These are phyloP conservation scores for Gossypium gossypioides DNA, from an alignment of 441 rosid genomes.

Conservation along the genomic window DNA sequence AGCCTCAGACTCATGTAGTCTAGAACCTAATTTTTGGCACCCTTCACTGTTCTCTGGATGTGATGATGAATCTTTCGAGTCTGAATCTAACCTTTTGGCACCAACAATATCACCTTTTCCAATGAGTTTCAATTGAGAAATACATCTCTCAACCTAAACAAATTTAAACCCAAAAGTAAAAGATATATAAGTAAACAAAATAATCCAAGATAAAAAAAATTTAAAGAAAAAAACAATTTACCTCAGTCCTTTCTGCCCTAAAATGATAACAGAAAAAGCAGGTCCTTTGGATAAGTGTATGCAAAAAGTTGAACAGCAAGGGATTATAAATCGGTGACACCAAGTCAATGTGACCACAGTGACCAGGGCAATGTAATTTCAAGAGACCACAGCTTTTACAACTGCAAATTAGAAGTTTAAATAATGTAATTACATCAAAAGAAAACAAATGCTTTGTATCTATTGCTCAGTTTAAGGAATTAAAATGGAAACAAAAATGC, in stretches of 20 bases:
- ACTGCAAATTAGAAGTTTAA: constrained; percentile 33
- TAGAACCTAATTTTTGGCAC: constrained; percentile 34
- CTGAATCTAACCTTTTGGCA: constrained; percentile 50
- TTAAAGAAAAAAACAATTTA: constrained; percentile 18
- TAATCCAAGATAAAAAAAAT: neutral
- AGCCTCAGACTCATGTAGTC: constrained; percentile 22
- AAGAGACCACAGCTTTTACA: constrained; percentile 68
- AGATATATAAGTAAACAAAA: neutral
- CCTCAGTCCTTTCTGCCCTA: constrained; percentile 32
- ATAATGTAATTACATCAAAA: constrained; percentile 2
- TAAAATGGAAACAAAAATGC: neutral
- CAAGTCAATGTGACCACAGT: constrained; percentile 85
- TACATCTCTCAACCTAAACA: constrained; percentile 45
- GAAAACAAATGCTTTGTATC: neutral
- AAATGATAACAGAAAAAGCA: constrained; percentile 72
- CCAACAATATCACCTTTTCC: constrained; percentile 66
- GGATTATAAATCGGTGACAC: constrained; percentile 72
- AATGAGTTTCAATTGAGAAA: constrained; percentile 65
- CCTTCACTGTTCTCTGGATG: constrained; percentile 32
- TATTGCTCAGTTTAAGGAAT: neutral
- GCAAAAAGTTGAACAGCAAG: constrained; percentile 56
- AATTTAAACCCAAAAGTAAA: constrained; percentile 7
- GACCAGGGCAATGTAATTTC: constrained; percentile 69
- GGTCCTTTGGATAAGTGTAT: constrained; percentile 47
- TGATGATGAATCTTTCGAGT: constrained; percentile 20